phyloP scores from a whole-genome alignment of 805 yeast species.

The Ogataea dorogensis region DNA sequence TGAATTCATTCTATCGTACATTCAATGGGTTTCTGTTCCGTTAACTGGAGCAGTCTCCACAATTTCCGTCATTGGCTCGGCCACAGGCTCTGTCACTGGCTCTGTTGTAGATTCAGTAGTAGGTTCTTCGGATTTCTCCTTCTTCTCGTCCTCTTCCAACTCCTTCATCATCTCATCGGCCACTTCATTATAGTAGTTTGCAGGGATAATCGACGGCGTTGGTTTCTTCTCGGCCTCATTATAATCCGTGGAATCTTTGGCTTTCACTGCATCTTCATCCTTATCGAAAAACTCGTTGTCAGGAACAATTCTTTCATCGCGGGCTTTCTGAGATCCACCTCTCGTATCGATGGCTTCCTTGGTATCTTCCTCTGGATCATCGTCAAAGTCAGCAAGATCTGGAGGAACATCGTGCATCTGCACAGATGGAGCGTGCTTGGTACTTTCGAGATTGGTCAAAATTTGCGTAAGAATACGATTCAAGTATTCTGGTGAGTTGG shows the following conservation, averaged over 20 bases:
- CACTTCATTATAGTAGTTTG: conserved; percentile 27
- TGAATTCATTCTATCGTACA: conserved; percentile 2
- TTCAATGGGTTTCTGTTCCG: conserved; percentile 3
- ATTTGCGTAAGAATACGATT: conserved; percentile 80
- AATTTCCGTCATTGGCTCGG: neutral
- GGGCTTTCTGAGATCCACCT: conserved; percentile 86
- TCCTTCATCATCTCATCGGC: conserved; percentile 32
- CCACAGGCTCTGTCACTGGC: no score
- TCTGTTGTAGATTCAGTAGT: no score
- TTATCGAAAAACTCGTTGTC: conserved; percentile 77
- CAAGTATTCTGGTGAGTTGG: conserved; percentile 88
- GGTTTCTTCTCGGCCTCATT: conserved; percentile 13
- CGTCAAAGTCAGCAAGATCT: conserved; percentile 84
- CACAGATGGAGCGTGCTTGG: conserved; percentile 97
- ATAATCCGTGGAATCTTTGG: conserved; percentile 24
- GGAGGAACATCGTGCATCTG: conserved; percentile 88
- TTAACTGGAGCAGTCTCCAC: conserved; percentile 1
- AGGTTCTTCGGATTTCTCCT: conserved; percentile 4
- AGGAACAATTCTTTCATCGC: conserved; percentile 70
- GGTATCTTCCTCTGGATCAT: conserved; percentile 76
- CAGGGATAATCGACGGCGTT: conserved; percentile 21
- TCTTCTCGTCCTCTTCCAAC: conserved; percentile 21
- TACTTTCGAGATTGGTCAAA: conserved; percentile 73
- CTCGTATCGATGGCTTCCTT: conserved; percentile 78
- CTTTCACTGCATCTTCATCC: conserved; percentile 44